Conservation (phyloP, 495 filamentous ascomycete species). For the Aspergillus panamensis region DNA sequence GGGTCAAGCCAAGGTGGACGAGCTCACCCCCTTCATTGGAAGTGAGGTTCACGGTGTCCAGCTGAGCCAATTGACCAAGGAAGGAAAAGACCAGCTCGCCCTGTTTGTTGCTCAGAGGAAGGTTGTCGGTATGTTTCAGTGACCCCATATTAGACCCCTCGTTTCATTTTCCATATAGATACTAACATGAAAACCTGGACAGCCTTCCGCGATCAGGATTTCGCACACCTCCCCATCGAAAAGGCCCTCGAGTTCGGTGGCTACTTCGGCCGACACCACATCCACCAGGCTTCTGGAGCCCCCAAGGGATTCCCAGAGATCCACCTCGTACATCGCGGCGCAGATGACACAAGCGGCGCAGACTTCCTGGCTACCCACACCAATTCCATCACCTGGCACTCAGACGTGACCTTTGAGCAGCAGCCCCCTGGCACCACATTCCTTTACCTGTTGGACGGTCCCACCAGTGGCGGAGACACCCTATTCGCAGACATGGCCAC, state of each 20-base stretch:
- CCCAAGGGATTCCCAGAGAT: slow-evolving; percentile 58
- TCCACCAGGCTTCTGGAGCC: slow-evolving; percentile 59
- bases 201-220: slow-evolving; percentile 61
- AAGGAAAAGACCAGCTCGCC: slow-evolving; percentile 56
- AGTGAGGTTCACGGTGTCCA: slow-evolving; percentile 54
- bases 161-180: background rate
- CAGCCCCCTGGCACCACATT: slow-evolving; percentile 66
- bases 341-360: slow-evolving; percentile 46
- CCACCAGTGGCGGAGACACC: slow-evolving; percentile 61
- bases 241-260: slow-evolving; percentile 52
- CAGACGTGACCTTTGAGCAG: slow-evolving; percentile 60
- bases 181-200: background rate
- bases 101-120: slow-evolving; percentile 56
- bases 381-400: slow-evolving; percentile 62
- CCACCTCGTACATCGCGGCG: slow-evolving; percentile 58
- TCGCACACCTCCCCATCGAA: slow-evolving; percentile 54
- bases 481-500: slow-evolving; percentile 56
- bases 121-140: slow-evolving; percentile 44
- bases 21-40: slow-evolving; percentile 55
- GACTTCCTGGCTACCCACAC: slow-evolving; percentile 52
- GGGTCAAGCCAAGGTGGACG: slow-evolving; percentile 36
- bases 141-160: background rate
- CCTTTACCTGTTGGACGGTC: slow-evolving; percentile 58
- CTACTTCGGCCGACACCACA: slow-evolving; percentile 62
- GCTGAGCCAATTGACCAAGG: slow-evolving; percentile 49